Base-by-base conservation (phyloP, 2,329 filamentous ascomycete species). In the Cladorrhinum sp. region DNA sequence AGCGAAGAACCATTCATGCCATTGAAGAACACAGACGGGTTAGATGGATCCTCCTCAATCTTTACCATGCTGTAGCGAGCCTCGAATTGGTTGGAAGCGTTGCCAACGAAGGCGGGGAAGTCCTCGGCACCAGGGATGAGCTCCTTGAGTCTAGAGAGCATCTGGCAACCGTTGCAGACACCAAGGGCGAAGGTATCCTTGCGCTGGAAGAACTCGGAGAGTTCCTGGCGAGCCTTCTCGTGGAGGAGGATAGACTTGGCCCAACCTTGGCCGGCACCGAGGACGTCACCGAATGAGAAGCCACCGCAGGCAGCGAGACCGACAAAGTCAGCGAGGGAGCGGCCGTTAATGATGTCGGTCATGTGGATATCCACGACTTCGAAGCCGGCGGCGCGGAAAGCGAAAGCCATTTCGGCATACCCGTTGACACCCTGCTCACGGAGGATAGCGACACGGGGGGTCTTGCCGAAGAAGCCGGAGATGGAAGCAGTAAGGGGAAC, bases 151-250 rank as follows among this genome's bases (percentile, higher is more conserved):
- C 92, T 86, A 5, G 89, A 90, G 45, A 98, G 80, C 85, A 98
- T 96, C 76, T 99, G 95, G 73, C 95, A 98, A 55, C 95, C 95
- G 73, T 99, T 99, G 83, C 95, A 98, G 32, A 98, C 92, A 68
- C 95, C 95, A 0, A 99, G 83, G 0, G 92, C 82, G 75, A 99
- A 98, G 0, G 95, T 98, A 72, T 97, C 92, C 3, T 87, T 84
- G 27, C 95, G 86, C 66, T 87, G 83, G 78, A 98, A 98, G 83
- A 97, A 98, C 53, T 79, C 76, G 69, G 89, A 80, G 77, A 98
- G 97, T 67, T 93, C 90, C 60, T 82, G 81, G 48, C 92, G 86
- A 1, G 84, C 82, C 48, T 88, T 88, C 60, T 88, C 84, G 76
- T 98, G 92, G 74, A 96, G 84, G 18, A 98, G 83, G 41, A 98